Evolutionary conservation across 345 rosid genomes (phyloP).

Genomic region (Euphorbia tirucalli): DNA sequence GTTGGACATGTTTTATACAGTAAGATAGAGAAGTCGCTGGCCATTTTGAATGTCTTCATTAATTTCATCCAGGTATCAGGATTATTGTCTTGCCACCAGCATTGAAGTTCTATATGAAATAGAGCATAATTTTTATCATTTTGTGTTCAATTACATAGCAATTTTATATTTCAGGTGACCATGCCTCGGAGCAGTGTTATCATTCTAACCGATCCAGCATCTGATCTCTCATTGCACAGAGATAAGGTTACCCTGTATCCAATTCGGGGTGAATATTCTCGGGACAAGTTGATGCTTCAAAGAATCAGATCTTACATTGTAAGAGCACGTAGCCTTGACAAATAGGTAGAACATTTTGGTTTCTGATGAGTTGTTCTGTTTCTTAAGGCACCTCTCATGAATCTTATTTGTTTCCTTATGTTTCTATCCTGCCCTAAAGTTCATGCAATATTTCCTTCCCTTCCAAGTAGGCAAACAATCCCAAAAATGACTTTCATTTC

Average conservation of each 20-base stretch:
- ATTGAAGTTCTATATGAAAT: not conserved
- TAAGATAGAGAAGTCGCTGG: constrained; percentile 69
- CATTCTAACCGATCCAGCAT: constrained; percentile 82
- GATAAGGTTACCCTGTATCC: constrained; percentile 59
- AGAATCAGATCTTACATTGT: constrained; percentile 98
- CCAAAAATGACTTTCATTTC: not conserved
- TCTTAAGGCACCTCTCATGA: not conserved
- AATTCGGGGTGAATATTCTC: constrained; percentile 74
- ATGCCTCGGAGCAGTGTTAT: constrained; percentile 74
- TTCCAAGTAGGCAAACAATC: not conserved
- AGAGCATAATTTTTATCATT: not conserved
- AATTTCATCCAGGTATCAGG: constrained; percentile 64
- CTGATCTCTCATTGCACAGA: constrained; percentile 54
- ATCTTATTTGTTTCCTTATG: not conserved
- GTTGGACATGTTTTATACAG: constrained; percentile 71
- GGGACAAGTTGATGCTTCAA: constrained; percentile 93
- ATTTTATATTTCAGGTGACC: constrained; percentile 48
- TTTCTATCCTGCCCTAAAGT: not conserved
- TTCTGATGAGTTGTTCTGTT: constrained; percentile 14
- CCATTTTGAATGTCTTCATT: constrained; percentile 61
- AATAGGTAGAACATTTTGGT: constrained; percentile 50
- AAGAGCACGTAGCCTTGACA: constrained; percentile 58
- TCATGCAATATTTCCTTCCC: not conserved
- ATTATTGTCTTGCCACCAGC: not conserved
- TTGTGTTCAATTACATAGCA: not conserved